Base-by-base conservation (phyloP, 176 grass and related monocot genomes). In the Elymus sibiricus region DNA sequence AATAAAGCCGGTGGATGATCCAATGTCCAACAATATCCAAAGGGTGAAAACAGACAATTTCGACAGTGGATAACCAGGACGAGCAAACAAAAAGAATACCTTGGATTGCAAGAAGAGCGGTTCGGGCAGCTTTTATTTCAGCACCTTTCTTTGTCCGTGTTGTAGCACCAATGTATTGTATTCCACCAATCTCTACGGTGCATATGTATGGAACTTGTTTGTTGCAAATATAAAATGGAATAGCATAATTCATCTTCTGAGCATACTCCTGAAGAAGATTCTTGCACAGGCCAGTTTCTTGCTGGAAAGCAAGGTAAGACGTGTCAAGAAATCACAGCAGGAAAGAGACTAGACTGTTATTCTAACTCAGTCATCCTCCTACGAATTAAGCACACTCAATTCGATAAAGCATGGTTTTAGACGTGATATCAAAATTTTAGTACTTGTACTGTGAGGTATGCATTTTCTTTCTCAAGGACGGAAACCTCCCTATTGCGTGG, bases 181-280 rank as follows among this genome's bases (percentile, higher is more conserved):
- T 99, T 74, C 92, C 94, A 39, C 94, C 97, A 79, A 99, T 92
- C 76, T 96, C 97, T 46, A 99, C 88, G 5, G 90, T 96, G 90
- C 94, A 99, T 82, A 85, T 78, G 77, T 84, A 96, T 43, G 90
- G 90, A 79, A 77, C 81, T 90, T 83, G 85, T 88, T 86, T 94
- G 53, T 75, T 87, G 79, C 84, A 94, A 29, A 88, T 74, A 75
- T 96, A 99, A 59, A 92, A 99, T 85, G 97, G 97, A 70, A 94
- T 93, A 35, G 94, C 97, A 29, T 92, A 99, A 79, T 99, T 99
- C 94, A 96, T 99, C 88, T 99, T 99, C 78, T 96, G 94, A 34
- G 97, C 94, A 70, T 99, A 99, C 82, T 99, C 97, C 86, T 99
- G 94, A 80, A 99, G 92, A 82, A 99, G 90, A 92, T 96, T 99